Evolutionary conservation across 163 green algal species (phyloP).

Genomic region (Prototheca wickerhamii): DNA sequence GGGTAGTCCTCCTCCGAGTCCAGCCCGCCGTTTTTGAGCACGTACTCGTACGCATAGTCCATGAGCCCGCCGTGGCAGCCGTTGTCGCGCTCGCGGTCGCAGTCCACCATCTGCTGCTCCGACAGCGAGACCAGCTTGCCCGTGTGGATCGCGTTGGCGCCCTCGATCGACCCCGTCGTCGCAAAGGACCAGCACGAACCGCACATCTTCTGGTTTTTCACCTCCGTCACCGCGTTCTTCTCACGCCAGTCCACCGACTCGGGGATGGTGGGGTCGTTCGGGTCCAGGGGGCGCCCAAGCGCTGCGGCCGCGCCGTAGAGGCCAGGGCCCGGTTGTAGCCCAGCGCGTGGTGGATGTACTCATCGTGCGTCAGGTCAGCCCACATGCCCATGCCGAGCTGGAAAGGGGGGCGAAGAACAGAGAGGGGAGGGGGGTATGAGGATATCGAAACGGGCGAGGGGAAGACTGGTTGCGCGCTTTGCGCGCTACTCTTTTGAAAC

Average conservation of each 20-base stretch:
- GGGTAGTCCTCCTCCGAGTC: slow-evolving; percentile 91
- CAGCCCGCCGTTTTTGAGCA: slow-evolving; percentile 78
- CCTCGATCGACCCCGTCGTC: slow-evolving; percentile 85
- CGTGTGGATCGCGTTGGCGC: slow-evolving; percentile 79
- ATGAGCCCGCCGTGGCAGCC: slow-evolving; percentile 83
- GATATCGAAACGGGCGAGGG: not conserved
- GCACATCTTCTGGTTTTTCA: slow-evolving; percentile 93
- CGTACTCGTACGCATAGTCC: slow-evolving; percentile 80
- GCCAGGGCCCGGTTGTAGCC: slow-evolving; percentile 45
- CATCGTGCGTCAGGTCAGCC: slow-evolving; percentile 72
- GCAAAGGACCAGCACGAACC: slow-evolving; percentile 90
- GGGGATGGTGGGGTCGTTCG: slow-evolving; percentile 43
- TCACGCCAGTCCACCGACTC: slow-evolving; percentile 76
- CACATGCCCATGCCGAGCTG: slow-evolving; percentile 70
- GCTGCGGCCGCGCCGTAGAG: slow-evolving; percentile 6
- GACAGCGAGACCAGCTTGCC: slow-evolving; percentile 75
- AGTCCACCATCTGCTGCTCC: slow-evolving; percentile 97
- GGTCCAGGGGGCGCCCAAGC: slow-evolving; percentile 24
- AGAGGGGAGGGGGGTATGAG: not conserved
- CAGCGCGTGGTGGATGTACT: slow-evolving; percentile 56
- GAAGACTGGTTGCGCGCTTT: not conserved
- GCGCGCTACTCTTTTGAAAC: too few relatives aligned
- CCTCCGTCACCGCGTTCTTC: slow-evolving; percentile 67
- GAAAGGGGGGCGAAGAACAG: not conserved
- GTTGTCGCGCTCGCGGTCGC: slow-evolving; percentile 65